A percentile compares a stretch with the other conserved stretches of the same genome.
Evolutionary conservation across 2,329 filamentous ascomycete genomes (phyloP).

Genomic region (Diaporthe aspalathi): DNA sequence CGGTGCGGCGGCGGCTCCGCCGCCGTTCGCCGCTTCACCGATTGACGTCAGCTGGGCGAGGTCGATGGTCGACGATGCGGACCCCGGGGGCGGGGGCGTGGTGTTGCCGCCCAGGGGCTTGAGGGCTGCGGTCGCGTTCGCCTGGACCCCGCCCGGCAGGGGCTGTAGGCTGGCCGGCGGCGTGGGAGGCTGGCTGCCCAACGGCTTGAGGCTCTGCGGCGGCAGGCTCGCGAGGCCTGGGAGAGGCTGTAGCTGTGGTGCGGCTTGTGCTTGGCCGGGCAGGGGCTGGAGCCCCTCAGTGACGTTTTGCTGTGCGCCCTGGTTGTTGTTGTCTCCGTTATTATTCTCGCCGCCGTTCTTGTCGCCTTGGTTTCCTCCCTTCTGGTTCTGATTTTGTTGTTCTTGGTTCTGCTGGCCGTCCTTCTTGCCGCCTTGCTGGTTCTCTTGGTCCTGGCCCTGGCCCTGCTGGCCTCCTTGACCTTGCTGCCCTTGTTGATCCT

Average conservation of each 20-base stretch:
- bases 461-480: neutral
- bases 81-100: neutral
- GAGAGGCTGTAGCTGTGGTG: conserved; percentile 22
- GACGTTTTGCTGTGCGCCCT: conserved; percentile 5
- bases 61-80: conserved; percentile 13
- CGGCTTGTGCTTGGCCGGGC: conserved; percentile 23
- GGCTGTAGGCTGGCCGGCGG: conserved; percentile 17
- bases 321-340: neutral
- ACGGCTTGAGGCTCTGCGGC: conserved; percentile 26
- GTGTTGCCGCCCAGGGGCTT: conserved; percentile 2
- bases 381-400: conserved; percentile 9
- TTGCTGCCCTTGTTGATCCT: neutral
- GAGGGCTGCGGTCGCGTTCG: conserved; percentile 13
- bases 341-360: conserved; percentile 35
- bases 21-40: conserved; percentile 8
- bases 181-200: conserved; percentile 1
- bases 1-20: neutral
- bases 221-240: conserved; percentile 25
- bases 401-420: conserved; percentile 7
- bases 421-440: conserved; percentile 10
- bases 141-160: neutral
- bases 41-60: conserved; percentile 16
- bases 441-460: neutral
- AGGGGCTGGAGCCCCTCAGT: conserved; percentile 33
- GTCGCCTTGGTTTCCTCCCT: conserved; percentile 18